Conservation (phyloP, 2,329 filamentous ascomycete species). For the Dothistroma pini region DNA sequence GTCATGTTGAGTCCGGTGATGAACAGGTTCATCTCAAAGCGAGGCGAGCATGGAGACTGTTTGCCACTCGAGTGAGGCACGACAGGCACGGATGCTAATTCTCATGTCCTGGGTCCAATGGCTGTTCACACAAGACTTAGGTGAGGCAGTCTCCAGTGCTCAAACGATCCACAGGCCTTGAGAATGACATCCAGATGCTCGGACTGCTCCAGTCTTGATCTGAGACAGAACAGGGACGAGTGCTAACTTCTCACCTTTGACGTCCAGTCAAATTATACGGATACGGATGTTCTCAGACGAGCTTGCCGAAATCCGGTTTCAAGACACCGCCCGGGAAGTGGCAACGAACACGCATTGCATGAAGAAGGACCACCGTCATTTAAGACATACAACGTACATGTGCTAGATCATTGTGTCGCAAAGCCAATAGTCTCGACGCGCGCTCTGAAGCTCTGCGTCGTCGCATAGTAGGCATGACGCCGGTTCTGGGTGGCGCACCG, state of each 20-base stretch:
- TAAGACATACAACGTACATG: constrained; percentile 2
- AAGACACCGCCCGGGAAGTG: neutral
- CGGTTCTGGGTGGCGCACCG: neutral
- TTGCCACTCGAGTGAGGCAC: neutral
- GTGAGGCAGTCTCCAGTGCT: neutral
- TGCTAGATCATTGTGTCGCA: neutral
- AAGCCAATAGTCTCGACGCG: neutral
- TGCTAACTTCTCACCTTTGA: neutral
- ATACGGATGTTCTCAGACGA: neutral
- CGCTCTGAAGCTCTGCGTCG: neutral
- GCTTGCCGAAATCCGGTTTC: neutral
- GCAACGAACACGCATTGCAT: neutral
- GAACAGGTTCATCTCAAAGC: neutral
- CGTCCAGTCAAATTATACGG: neutral
- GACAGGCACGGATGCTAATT: constrained; percentile 3
- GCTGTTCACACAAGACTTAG: neutral
- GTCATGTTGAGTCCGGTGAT: neutral
- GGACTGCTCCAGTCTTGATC: neutral
- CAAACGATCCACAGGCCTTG: neutral
- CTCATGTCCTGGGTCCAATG: neutral
- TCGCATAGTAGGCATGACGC: neutral
- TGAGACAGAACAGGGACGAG: neutral
- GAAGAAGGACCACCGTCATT: neutral
- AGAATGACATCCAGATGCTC: neutral
- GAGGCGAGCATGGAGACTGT: neutral